Percentiles rank a stretch among this genome's conserved stretches.
Conservation (phyloP, 768 basidiomycete species). For the Lactarius trivialis region DNA sequence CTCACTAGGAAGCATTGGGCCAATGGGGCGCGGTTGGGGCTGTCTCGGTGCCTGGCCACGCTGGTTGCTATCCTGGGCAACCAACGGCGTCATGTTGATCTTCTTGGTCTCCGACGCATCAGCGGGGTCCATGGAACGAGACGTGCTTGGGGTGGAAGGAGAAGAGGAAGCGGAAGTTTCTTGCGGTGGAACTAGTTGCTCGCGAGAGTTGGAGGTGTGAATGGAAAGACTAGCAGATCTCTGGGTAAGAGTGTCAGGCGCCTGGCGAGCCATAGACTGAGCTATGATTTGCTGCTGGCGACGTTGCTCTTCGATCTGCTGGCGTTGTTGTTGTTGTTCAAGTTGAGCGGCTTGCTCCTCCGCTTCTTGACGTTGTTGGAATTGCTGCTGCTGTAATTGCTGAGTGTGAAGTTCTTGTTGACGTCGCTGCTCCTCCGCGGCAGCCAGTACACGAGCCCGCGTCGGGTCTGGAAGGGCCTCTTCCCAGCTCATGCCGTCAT, state of each 20-base stretch:
- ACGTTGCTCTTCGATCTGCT: conserved; percentile 25
- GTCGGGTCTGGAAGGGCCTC: conserved; percentile 54
- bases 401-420: conserved; percentile 29
- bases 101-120: conserved; percentile 69
- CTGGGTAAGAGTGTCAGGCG: conserved; percentile 19
- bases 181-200: conserved; percentile 34
- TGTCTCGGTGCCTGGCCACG: conserved; percentile 12
- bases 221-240: conserved; percentile 29
- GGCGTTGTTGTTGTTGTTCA: conserved; percentile 26
- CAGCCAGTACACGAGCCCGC: conserved; percentile 29
- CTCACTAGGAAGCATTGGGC: conserved; percentile 34
- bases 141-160: conserved; percentile 26
- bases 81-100: conserved; percentile 69
- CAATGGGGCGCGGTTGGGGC: conserved; percentile 21
- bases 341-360: conserved; percentile 26
- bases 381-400: conserved; percentile 23
- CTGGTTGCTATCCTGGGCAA: conserved; percentile 53
- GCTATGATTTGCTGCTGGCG: conserved; percentile 21
- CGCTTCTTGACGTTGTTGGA: conserved; percentile 27
- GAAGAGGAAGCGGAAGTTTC: conserved; percentile 29
- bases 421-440: conserved; percentile 30
- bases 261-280: conserved; percentile 13
- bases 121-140: conserved; percentile 52
- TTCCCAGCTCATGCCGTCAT: conserved; percentile 89
- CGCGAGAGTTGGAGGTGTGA: conserved; percentile 42